phyloP scores from a whole-genome alignment of 108 stramenopile species.

The Cyclostephanos tholiformis region DNA sequence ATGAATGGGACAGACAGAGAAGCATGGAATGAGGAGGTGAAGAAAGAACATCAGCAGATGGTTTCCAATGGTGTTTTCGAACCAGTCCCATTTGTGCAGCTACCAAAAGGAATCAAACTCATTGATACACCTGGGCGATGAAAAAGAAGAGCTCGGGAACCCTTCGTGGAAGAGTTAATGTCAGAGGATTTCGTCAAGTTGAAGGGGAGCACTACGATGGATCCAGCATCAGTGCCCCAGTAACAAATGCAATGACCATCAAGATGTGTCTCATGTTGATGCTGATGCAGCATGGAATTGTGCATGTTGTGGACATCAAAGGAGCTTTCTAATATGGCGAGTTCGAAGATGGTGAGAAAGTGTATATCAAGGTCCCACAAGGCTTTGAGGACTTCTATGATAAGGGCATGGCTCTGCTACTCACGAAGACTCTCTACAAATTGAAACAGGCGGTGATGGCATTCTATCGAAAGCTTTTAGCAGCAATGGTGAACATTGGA shows the following conservation, averaged over 20 bases:
- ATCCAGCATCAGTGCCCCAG: slow-evolving; percentile 35
- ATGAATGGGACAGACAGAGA: slow-evolving; percentile 30
- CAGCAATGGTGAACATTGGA: slow-evolving; percentile 2
- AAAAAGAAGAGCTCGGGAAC: slow-evolving; percentile 55
- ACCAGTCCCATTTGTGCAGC: slow-evolving; percentile 4
- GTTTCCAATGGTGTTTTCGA: slow-evolving; percentile 26
- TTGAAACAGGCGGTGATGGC: slow-evolving; percentile 46
- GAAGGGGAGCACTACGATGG: slow-evolving; percentile 42
- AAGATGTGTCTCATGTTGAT: slow-evolving; percentile 26
- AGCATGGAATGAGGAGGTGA: slow-evolving; percentile 43
- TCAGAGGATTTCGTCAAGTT: too few species aligned
- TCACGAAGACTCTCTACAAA: slow-evolving; percentile 38
- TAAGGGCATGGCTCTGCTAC: slow-evolving; percentile 5
- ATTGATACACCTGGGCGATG: slow-evolving; percentile 51
- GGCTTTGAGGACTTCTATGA: slow-evolving; percentile 44
- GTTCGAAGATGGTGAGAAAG: slow-evolving; percentile 26
- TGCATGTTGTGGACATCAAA: slow-evolving; percentile 32
- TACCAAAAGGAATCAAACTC: slow-evolving; percentile 43
- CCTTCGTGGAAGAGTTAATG: slow-evolving; percentile 30
- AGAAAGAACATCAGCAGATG: slow-evolving; percentile 47
- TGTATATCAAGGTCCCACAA: slow-evolving; percentile 29
- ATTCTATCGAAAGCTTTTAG: slow-evolving; percentile 8
- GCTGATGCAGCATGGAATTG: slow-evolving; percentile 32
- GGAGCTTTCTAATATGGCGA: slow-evolving; percentile 44
- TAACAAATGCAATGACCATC: slow-evolving; percentile 34